Conservation (phyloP, 805 yeast genomes). For the Metschnikowia matae region DNA sequence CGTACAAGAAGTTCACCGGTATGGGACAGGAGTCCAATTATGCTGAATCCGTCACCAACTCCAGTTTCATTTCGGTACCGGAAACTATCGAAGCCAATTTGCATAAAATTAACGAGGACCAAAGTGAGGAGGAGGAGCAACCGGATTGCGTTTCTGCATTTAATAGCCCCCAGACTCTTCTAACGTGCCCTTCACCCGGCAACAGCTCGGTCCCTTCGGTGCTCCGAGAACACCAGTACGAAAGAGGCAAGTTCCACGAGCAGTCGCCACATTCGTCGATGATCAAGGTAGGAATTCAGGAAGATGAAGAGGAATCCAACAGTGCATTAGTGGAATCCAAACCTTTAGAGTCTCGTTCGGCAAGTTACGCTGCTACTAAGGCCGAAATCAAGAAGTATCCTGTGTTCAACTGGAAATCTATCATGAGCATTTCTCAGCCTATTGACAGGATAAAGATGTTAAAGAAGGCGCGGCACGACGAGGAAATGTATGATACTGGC, state of each 20-base stretch:
- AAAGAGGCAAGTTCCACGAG: slow-evolving; percentile 12
- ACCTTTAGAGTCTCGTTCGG: background rate
- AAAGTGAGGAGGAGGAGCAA: slow-evolving; percentile 22
- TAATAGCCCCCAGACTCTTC: slow-evolving; percentile 3
- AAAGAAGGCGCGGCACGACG: slow-evolving; percentile 41
- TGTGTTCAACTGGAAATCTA: slow-evolving; percentile 39
- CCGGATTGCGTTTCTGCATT: slow-evolving; percentile 12
- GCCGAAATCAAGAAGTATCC: slow-evolving; percentile 22
- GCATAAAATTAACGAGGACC: slow-evolving; percentile 31
- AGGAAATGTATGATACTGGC: slow-evolving; percentile 49
- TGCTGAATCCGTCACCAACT: slow-evolving; percentile 14
- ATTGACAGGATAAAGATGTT: slow-evolving; percentile 39
- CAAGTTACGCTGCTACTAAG: background rate
- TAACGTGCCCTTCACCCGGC: slow-evolving; percentile 2
- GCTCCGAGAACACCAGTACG: slow-evolving; percentile 11
- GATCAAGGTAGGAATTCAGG: slow-evolving; percentile 2
- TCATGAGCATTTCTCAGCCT: slow-evolving; percentile 38
- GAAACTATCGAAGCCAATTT: slow-evolving; percentile 38
- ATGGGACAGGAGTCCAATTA: slow-evolving; percentile 20
- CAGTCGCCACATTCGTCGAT: slow-evolving; percentile 8
- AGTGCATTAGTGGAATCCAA: background rate
- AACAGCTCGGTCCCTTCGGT: slow-evolving; percentile 12
- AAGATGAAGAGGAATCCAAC: slow-evolving; percentile 2
- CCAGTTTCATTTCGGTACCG: slow-evolving; percentile 29
- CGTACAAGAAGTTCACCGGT: slow-evolving; percentile 34